Base-by-base conservation (phyloP, 192 early-diverging fungal genomes). In the Piromyces finnis region DNA sequence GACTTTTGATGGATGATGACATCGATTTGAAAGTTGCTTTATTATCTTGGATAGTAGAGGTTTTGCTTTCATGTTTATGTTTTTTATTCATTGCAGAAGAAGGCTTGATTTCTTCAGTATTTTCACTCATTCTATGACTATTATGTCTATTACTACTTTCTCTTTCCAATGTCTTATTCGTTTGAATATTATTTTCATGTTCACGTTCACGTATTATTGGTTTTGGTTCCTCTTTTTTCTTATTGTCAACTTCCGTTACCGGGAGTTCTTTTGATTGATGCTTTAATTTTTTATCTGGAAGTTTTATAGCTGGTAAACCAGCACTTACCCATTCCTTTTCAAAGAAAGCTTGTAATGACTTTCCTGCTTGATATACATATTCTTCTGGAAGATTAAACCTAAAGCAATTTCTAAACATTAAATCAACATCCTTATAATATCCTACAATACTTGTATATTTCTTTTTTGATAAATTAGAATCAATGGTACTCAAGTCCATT, bases 401-500 rank as follows among this genome's bases (percentile, higher is more conserved):
- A 77, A 87, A 92, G 81, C 93, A 95, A 83, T 95, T 95, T 79
- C 86, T 82, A 16, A 92, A 86, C 87, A 68, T 68, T 68, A 68
- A 68, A 68, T 68, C 51, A 26, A 68, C 91, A 18, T 80, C 81
- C 37, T 88, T 87, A 82, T 94, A 90, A 12, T 87, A 82, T 30
- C 89, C 84, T 32, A 83, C n/a, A 11, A 79, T 78, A 18, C 35
- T 79, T 0, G 82, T 5, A 80, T 93, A 93, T 80, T 84, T 82
- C 13, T 85, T 85, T 1, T 79, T 77, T 3, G 84, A 81, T 28
- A 93, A 80, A 79, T 93, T 93, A 32, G 85, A 82, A 26, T 83
- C 81, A 30, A 91, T 89, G n/a, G 93, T 93, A 7, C 83, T 80
- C 78, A 94, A 87, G 80, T 94, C 93, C 88, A 94, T 94, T 12